Conservation (phyloP, 164 flowering plant genomes). For the Dillenia suffruticosa region DNA sequence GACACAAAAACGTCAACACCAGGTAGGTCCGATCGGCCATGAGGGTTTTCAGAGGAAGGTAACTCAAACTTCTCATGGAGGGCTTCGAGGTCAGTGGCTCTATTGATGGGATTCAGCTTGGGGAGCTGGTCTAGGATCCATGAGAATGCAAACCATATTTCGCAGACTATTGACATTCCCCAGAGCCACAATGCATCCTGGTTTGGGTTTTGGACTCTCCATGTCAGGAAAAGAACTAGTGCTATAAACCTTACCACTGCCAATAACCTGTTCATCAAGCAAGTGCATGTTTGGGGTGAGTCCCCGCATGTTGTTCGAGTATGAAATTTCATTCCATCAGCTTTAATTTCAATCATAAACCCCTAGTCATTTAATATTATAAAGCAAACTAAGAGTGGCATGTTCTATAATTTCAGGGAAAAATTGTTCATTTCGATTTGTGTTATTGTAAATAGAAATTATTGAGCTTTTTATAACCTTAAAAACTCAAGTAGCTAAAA, state of each 20-base stretch:
- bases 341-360: too few species aligned
- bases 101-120: conserved; percentile 45
- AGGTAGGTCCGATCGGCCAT: conserved; percentile 46
- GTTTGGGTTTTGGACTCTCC: conserved; percentile 44
- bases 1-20: conserved; percentile 49
- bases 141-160: conserved; percentile 51
- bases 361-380: too few species aligned
- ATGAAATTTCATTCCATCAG: too few species aligned
- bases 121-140: conserved; percentile 54
- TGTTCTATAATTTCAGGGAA: too few species aligned
- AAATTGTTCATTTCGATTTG: too few species aligned
- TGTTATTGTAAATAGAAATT: too few species aligned
- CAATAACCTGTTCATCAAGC: conserved; percentile 7
- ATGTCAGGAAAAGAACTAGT: conserved; percentile 24
- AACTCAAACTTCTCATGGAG: conserved; percentile 41
- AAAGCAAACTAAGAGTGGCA: too few species aligned
- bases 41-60: conserved; percentile 34
- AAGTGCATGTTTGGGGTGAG: too few species aligned
- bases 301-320: too few species aligned
- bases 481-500: too few species aligned
- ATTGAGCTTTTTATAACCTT: too few species aligned
- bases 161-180: conserved; percentile 45
- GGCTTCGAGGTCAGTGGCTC: conserved; percentile 40
- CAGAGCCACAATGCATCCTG: conserved; percentile 48
- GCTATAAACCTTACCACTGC: conserved; percentile 26